phyloP scores from a whole-genome alignment of 495 filamentous ascomycete species.

The Podospora pseudocomata region DNA sequence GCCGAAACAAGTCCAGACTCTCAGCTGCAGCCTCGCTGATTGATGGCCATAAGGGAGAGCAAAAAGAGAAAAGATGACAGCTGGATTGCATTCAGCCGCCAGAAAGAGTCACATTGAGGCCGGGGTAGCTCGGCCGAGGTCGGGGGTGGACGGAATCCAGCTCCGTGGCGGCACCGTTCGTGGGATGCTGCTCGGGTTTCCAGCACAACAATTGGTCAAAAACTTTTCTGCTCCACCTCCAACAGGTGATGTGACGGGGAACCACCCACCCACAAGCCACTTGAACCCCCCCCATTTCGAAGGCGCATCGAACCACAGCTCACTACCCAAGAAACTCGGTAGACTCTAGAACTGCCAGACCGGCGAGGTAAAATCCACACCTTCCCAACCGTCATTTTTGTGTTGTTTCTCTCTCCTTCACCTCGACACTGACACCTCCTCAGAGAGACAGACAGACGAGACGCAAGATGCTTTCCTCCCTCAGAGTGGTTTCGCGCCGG shows the following conservation, averaged over 20 bases:
- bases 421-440: constrained; percentile 5
- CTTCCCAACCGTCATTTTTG: neutral
- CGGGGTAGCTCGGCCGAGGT: constrained; percentile 21
- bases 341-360: constrained; percentile 2
- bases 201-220: constrained; percentile 7
- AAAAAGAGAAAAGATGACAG: neutral
- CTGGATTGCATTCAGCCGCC: neutral
- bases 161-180: constrained; percentile 10
- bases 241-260: neutral
- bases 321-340: neutral
- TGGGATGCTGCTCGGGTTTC: neutral
- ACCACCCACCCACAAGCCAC: neutral
- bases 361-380: constrained; percentile 1
- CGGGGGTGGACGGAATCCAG: constrained; percentile 9
- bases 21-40: neutral
- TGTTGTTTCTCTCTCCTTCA: neutral
- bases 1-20: neutral
- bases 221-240: constrained; percentile 12
- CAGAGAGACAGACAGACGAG: neutral
- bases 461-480: constrained; percentile 32
- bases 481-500: constrained; percentile 35
- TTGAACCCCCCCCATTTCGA: neutral
- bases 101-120: neutral
- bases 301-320: constrained; percentile 3
- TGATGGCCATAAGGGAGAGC: neutral